Evolutionary conservation across 2,329 filamentous ascomycete genomes (phyloP).

Genomic region (Purpureocillium takamizusanense): DNA sequence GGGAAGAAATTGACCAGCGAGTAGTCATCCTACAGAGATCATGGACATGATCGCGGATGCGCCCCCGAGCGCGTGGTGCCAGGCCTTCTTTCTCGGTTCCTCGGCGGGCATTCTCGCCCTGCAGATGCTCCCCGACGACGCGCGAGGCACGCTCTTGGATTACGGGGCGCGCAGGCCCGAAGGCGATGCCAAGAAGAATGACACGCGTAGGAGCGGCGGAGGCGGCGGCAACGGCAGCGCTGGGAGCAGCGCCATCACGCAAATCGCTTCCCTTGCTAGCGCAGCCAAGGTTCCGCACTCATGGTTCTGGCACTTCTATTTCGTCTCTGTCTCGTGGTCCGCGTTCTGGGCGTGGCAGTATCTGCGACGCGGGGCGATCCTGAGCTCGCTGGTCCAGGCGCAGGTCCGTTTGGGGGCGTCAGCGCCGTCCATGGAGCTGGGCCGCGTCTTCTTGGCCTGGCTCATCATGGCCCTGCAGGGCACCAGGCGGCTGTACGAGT

Average conservation of each 20-base stretch:
- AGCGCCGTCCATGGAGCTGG: conserved; percentile 38
- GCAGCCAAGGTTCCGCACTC: conserved; percentile 64
- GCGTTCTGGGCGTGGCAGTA: conserved; percentile 67
- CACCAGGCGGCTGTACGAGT: conserved; percentile 67
- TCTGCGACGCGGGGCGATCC: conserved; percentile 39
- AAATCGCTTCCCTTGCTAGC: conserved; percentile 15
- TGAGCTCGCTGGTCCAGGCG: conserved; percentile 37
- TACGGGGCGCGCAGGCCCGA: conserved; percentile 38
- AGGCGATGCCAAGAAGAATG: too few species aligned
- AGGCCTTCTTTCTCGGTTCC: conserved; percentile 36
- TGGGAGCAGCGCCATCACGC: neutral
- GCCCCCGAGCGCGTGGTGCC: conserved; percentile 28
- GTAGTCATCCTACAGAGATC: too few species aligned
- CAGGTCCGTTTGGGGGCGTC: conserved; percentile 13
- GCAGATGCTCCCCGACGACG: conserved; percentile 32
- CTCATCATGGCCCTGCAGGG: conserved; percentile 68
- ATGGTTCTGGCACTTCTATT: conserved; percentile 87
- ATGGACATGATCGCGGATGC: neutral
- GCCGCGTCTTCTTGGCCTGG: conserved; percentile 60
- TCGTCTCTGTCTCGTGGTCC: conserved; percentile 59
- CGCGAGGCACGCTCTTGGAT: conserved; percentile 35
- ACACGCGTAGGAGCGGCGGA: too few species aligned
- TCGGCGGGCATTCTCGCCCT: conserved; percentile 30
- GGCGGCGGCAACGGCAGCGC: neutral
- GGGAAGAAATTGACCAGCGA: too few species aligned